Evolutionary conservation across 768 basidiomycete genomes (phyloP).

Genomic region (Asterophora parasitica): DNA sequence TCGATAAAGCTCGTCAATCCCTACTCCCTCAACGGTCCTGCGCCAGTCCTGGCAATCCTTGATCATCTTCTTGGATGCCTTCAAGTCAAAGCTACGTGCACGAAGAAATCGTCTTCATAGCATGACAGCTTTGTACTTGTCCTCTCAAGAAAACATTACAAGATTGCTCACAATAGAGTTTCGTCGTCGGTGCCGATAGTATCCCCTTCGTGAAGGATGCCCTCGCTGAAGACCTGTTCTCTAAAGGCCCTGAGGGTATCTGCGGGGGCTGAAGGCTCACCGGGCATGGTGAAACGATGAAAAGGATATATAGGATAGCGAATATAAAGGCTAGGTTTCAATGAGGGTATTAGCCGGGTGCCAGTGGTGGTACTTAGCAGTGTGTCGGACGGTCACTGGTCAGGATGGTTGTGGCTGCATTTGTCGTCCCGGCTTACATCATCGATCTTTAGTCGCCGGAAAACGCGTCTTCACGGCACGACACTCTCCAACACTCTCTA

Average conservation of each 20-base stretch:
- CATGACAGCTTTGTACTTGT: not conserved
- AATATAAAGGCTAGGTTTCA: not conserved
- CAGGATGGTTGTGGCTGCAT: too few relatives aligned
- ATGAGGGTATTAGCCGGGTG: not conserved
- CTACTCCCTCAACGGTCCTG: slow-evolving; percentile 54
- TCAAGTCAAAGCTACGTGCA: slow-evolving; percentile 60
- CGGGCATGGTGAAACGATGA: slow-evolving; percentile 5
- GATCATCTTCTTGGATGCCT: slow-evolving; percentile 61
- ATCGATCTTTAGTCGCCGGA: too few relatives aligned
- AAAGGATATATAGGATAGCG: not conserved
- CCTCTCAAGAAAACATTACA: not conserved
- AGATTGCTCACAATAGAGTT: slow-evolving; percentile 48
- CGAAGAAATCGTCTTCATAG: slow-evolving; percentile 64
- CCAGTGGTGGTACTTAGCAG: too few relatives aligned
- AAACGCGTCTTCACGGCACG: too few relatives aligned
- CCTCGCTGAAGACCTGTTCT: slow-evolving; percentile 45
- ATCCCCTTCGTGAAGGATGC: slow-evolving; percentile 54
- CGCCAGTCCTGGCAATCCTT: slow-evolving; percentile 67
- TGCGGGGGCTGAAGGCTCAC: slow-evolving; percentile 14
- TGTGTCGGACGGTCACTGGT: too few relatives aligned
- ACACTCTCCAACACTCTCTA: not conserved
- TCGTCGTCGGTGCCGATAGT: slow-evolving; percentile 55
- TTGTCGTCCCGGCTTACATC: too few relatives aligned
- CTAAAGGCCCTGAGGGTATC: slow-evolving; percentile 49
- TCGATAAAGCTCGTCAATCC: slow-evolving; percentile 60